Conservation (phyloP, 208 protist species). For the Blechomonas ayalai region DNA sequence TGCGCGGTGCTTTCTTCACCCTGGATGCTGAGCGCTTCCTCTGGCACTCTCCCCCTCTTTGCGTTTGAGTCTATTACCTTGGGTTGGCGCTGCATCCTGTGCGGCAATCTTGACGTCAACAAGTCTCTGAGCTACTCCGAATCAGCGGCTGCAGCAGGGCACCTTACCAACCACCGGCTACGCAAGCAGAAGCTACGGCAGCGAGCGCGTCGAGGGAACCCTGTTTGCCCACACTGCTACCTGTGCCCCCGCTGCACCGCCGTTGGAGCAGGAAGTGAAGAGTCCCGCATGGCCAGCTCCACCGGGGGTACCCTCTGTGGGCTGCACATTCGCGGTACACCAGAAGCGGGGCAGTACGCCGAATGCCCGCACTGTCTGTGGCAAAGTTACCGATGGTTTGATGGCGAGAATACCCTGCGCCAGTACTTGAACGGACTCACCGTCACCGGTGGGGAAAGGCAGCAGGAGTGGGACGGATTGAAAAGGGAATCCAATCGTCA, state of each 20-base stretch:
- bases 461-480: neutral
- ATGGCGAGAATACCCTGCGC: too few species aligned
- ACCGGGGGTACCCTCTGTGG: neutral
- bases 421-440: constrained; percentile 3
- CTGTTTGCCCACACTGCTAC: constrained; percentile 30
- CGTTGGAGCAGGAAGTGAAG: constrained; percentile 8
- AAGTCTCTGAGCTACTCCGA: constrained; percentile 19
- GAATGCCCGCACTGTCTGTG: constrained; percentile 48
- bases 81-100: constrained; percentile 38
- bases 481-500: too few species aligned
- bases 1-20: constrained; percentile 14
- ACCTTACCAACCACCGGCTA: neutral
- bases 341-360: constrained; percentile 24
- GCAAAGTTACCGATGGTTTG: constrained; percentile 23
- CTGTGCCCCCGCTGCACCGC: constrained; percentile 44
- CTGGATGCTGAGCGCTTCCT: constrained; percentile 16
- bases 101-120: constrained; percentile 24
- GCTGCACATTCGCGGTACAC: constrained; percentile 6
- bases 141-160: too few species aligned
- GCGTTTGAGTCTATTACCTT: constrained; percentile 17
- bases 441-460: neutral
- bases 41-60: neutral
- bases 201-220: constrained; percentile 4
- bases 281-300: too few species aligned
- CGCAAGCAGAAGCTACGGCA: neutral